Evolutionary conservation across 108 stramenopile species (phyloP).

Genomic region (Cylindrotheca closterium): DNA sequence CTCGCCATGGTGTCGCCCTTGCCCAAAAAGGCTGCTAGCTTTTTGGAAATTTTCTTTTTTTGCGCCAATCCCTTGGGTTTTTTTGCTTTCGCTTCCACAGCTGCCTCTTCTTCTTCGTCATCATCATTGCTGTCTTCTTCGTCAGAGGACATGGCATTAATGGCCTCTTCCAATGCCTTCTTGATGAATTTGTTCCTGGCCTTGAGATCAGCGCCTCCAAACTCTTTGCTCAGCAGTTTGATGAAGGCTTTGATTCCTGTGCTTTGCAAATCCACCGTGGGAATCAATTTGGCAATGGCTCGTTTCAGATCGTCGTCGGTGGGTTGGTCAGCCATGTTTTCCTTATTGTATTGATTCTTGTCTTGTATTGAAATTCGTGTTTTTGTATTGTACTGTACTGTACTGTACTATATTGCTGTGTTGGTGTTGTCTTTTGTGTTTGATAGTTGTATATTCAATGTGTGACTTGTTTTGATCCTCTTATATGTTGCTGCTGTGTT

Average conservation of each 20-base stretch:
- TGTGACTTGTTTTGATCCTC: too few relatives aligned
- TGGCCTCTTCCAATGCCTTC: constrained; percentile 51
- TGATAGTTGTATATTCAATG: too few relatives aligned
- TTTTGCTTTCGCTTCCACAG: constrained; percentile 14
- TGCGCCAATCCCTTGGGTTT: constrained; percentile 30
- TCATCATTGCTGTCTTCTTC: constrained; percentile 27
- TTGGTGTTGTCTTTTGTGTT: too few relatives aligned
- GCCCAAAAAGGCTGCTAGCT: constrained; percentile 66
- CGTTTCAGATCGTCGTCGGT: constrained; percentile 24
- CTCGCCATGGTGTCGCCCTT: constrained; percentile 58
- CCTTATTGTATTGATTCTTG: too few relatives aligned
- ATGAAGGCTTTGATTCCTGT: constrained; percentile 77
- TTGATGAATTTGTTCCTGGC: constrained; percentile 65
- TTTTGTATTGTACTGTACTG: too few relatives aligned
- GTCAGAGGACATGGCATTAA: constrained; percentile 42
- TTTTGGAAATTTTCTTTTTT: constrained; percentile 62
- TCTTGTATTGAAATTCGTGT: too few relatives aligned
- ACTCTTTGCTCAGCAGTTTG: constrained; percentile 53
- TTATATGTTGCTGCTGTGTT: too few relatives aligned
- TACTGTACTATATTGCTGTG: too few relatives aligned
- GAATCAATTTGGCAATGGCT: constrained; percentile 55
- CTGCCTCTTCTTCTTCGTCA: too few relatives aligned
- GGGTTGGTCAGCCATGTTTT: constrained; percentile 4
- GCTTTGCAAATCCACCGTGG: constrained; percentile 66
- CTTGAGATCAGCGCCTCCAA: constrained; percentile 57